phyloP scores from a whole-genome alignment of 352 stramenopile genomes.

The Phytophthora tentaculata region DNA sequence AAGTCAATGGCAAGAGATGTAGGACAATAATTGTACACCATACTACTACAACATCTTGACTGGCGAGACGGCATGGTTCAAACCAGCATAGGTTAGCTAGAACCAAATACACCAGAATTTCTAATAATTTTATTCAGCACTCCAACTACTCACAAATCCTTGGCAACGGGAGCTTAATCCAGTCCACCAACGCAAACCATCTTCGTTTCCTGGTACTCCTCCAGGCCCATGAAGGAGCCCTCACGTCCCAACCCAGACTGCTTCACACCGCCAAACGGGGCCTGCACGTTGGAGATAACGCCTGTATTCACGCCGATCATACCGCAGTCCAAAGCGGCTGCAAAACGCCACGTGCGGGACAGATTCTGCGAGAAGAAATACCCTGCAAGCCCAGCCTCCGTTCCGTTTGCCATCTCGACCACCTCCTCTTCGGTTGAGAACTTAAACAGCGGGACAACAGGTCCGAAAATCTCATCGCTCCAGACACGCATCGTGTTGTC shows the following conservation, averaged over 20 bases:
- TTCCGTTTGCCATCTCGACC: conserved; percentile 95
- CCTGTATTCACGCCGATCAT: conserved; percentile 96
- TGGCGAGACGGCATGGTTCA: conserved; percentile 45
- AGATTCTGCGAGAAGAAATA: conserved; percentile 96
- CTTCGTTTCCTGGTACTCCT: conserved; percentile 98
- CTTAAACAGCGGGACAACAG: conserved; percentile 91
- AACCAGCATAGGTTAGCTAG: not conserved
- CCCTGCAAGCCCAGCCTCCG: conserved; percentile 89
- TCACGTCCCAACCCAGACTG: conserved; percentile 91
- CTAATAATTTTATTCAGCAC: conserved; percentile 30
- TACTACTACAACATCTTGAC: conserved; percentile 54
- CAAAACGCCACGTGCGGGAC: conserved; percentile 88
- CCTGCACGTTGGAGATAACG: conserved; percentile 86
- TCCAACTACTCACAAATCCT: conserved; percentile 6
- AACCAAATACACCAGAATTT: conserved; percentile 4
- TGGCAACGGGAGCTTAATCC: conserved; percentile 24
- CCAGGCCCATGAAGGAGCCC: conserved; percentile 87
- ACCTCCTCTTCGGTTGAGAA: conserved; percentile 97
- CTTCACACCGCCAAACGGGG: conserved; percentile 91
- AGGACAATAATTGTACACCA: conserved; percentile 37
- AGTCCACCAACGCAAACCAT: conserved; percentile 91
- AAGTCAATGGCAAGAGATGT: conserved; percentile 23
- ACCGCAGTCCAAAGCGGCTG: conserved; percentile 89
- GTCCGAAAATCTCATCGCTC: conserved; percentile 97
- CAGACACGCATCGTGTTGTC: conserved; percentile 89